Conservation (phyloP, 2,329 filamentous ascomycete species). For the Nemania sp. region DNA sequence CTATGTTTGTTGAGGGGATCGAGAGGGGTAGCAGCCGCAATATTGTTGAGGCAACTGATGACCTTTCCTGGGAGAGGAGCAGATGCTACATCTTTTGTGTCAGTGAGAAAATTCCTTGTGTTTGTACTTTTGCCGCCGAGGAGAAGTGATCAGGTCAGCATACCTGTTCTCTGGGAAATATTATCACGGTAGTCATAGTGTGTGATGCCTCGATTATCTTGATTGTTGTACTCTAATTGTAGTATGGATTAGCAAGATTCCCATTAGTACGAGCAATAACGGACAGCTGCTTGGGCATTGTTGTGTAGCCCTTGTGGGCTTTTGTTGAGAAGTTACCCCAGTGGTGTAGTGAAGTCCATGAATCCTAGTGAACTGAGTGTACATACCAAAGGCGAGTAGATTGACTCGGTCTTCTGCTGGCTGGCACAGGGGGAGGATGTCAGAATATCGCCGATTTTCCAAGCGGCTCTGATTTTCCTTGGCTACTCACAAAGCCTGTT, state of each 20-base stretch:
- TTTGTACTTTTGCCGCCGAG: background rate
- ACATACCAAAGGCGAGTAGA: slow-evolving; percentile 7
- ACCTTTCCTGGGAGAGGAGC: background rate
- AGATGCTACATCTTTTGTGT: slow-evolving; percentile 6
- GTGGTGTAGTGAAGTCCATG: background rate
- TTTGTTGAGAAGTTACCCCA: background rate
- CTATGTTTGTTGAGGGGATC: slow-evolving; percentile 1
- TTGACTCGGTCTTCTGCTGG: background rate
- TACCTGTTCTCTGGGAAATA: slow-evolving; percentile 2
- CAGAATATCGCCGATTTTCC: slow-evolving; percentile 11
- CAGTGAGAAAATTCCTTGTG: background rate
- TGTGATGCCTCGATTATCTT: background rate
- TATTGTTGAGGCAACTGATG: background rate
- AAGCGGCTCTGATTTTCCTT: slow-evolving; percentile 10
- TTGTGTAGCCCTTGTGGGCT: background rate
- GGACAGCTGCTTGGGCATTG: background rate
- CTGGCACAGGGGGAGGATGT: background rate
- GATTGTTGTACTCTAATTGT: slow-evolving; percentile 2
- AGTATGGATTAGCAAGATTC: background rate
- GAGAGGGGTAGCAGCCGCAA: too few species aligned
- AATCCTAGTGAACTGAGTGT: background rate
- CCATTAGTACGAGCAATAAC: slow-evolving; percentile 4
- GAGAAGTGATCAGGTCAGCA: background rate
- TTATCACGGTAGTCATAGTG: background rate
- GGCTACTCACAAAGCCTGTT: background rate